Conservation (phyloP, 257 asterid species). For the Plantago major region DNA sequence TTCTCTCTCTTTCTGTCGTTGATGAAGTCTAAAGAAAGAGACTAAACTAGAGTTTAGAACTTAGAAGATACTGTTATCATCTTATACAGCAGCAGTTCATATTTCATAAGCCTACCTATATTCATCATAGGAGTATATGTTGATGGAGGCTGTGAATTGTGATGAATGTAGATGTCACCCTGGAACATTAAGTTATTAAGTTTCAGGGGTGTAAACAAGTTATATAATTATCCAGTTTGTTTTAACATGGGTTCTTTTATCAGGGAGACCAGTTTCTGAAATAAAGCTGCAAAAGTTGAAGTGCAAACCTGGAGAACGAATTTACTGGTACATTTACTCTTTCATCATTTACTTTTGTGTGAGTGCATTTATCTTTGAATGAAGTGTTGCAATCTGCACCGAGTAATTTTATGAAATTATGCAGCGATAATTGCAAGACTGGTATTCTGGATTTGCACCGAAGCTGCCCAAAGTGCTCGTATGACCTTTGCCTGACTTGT, state of each 20-base stretch:
- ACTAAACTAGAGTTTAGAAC: no score
- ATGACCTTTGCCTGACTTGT: conserved; percentile 65
- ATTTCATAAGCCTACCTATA: no score
- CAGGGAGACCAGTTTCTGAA: conserved; percentile 24
- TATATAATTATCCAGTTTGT: conserved; percentile 17
- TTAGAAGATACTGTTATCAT: no score
- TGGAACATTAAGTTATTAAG: no score
- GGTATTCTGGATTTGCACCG: conserved; percentile 53
- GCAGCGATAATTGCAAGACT: conserved; percentile 57
- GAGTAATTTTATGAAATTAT: neutral
- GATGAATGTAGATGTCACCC: no score
- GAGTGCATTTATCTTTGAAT: neutral
- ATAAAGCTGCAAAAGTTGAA: conserved; percentile 18
- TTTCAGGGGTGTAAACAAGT: no score
- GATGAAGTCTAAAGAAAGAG: no score
- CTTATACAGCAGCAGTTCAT: no score
- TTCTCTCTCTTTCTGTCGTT: no score
- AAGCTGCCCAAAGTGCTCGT: conserved; percentile 53
- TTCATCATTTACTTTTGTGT: neutral
- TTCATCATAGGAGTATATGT: no score
- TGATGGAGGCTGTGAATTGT: no score
- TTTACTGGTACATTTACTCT: conserved; percentile 40
- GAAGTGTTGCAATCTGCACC: conserved; percentile 5
- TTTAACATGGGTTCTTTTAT: conserved; percentile 38
- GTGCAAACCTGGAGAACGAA: conserved; percentile 29